These are phyloP conservation scores for Amorphotheca resinae DNA, from an alignment of 495 filamentous ascomycete species.

Conservation along the genomic window DNA sequence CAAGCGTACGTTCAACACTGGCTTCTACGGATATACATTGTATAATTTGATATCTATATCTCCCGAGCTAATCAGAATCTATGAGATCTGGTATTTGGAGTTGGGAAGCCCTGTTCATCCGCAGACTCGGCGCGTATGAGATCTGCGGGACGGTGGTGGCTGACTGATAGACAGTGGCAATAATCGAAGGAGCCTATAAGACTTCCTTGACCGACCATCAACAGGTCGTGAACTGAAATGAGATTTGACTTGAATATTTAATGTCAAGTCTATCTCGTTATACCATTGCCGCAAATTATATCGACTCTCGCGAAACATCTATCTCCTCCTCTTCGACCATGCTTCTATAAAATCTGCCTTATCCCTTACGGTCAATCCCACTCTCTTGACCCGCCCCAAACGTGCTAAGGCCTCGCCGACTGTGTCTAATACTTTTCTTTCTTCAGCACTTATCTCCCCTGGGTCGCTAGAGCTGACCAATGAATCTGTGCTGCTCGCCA, in stretches of 20 bases:
- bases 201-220: background rate
- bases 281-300: background rate
- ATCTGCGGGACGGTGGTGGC: background rate
- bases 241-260: background rate
- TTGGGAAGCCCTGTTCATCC: no score
- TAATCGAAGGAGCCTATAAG: background rate
- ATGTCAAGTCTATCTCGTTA: background rate
- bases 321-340: conserved; percentile 38
- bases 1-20: no score
- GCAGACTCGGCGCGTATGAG: background rate
- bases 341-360: conserved; percentile 70
- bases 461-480: conserved; percentile 25
- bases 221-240: background rate
- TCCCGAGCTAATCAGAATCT: no score
- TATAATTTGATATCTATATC: no score
- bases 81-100: no score
- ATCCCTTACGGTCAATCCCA: conserved; percentile 68
- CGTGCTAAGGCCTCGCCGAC: conserved; percentile 81
- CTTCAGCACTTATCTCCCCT: conserved; percentile 36
- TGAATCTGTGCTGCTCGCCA: conserved; percentile 24
- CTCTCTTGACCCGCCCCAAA: conserved; percentile 79
- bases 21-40: no score
- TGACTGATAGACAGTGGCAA: background rate
- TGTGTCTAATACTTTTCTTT: conserved; percentile 53
- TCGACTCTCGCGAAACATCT: conserved; percentile 2